phyloP scores from a whole-genome alignment of 2,329 filamentous ascomycete species.

The Leptographium flavum region DNA sequence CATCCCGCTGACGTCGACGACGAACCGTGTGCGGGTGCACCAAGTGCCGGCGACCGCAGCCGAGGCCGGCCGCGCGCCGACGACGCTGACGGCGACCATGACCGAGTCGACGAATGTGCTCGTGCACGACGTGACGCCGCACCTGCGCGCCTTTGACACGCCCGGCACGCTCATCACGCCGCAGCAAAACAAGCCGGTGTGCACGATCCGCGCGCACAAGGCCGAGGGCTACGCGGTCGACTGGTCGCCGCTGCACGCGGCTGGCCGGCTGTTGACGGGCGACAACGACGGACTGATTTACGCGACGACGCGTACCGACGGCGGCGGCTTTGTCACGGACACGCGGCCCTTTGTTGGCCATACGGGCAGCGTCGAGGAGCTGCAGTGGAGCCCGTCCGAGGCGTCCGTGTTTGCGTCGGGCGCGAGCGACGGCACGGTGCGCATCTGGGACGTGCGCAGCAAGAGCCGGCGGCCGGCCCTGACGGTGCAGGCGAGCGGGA shows the following conservation, averaged over 20 bases:
- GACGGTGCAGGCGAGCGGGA: slow-evolving; percentile 66
- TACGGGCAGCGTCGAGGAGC: slow-evolving; percentile 73
- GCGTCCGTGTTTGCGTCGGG: slow-evolving; percentile 88
- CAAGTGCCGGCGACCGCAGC: slow-evolving; percentile 63
- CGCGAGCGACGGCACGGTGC: slow-evolving; percentile 85
- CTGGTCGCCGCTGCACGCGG: slow-evolving; percentile 73
- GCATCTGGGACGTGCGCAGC: slow-evolving; percentile 88
- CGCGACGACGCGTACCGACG: slow-evolving; percentile 70
- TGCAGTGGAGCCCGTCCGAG: slow-evolving; percentile 94
- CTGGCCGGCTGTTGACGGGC: slow-evolving; percentile 79
- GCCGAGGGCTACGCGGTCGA: slow-evolving; percentile 92
- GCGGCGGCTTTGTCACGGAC: slow-evolving; percentile 81
- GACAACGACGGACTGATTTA: slow-evolving; percentile 88
- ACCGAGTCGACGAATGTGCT: slow-evolving; percentile 78
- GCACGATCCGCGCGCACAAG: slow-evolving; percentile 81
- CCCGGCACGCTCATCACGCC: slow-evolving; percentile 70
- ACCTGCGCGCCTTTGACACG: slow-evolving; percentile 78
- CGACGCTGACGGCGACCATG: slow-evolving; percentile 81
- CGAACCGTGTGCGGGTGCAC: slow-evolving; percentile 83
- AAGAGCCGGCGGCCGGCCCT: slow-evolving; percentile 83
- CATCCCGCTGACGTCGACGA: slow-evolving; percentile 75
- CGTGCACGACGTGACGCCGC: slow-evolving; percentile 87
- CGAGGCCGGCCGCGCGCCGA: slow-evolving; percentile 57
- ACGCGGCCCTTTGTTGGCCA: slow-evolving; percentile 74
- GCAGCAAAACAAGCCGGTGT: slow-evolving; percentile 76